phyloP scores from a whole-genome alignment of 345 rosid genomes.

The Linum lewisii region DNA sequence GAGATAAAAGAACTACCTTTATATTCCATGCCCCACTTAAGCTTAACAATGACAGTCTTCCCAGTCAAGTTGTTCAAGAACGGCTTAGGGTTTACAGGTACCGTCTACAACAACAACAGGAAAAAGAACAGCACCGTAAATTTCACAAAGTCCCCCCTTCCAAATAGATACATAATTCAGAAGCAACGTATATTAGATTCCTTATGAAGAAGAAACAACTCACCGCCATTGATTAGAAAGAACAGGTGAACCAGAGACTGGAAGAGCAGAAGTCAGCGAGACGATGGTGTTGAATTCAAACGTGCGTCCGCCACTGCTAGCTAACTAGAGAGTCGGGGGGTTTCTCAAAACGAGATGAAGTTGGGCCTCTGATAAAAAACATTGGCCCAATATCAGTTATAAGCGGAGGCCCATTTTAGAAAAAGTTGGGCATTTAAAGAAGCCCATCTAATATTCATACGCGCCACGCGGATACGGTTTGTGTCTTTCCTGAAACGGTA shows the following conservation, averaged over 20 bases:
- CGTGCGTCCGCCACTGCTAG: too few relatives aligned
- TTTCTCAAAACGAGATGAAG: too few relatives aligned
- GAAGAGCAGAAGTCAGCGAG: not conserved
- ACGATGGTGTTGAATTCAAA: not conserved
- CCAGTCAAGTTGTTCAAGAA: constrained; percentile 89
- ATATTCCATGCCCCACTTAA: constrained; percentile 95
- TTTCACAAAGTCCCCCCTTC: not conserved
- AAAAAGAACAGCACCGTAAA: not conserved
- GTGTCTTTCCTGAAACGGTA: too few relatives aligned
- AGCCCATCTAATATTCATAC: too few relatives aligned
- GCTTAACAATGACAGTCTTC: constrained; percentile 73
- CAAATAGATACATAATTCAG: not conserved
- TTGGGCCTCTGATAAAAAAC: too few relatives aligned
- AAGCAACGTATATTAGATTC: not conserved
- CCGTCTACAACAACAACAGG: constrained; percentile 35
- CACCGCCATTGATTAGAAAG: too few relatives aligned
- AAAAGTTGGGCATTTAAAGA: too few relatives aligned
- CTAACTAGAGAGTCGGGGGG: too few relatives aligned
- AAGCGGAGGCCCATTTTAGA: too few relatives aligned
- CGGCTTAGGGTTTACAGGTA: constrained; percentile 81
- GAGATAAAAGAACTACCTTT: constrained; percentile 31
- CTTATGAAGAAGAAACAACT: not conserved
- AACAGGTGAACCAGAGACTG: not conserved
- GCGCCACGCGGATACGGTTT: not conserved
- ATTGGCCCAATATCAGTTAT: too few relatives aligned